Base-by-base conservation (phyloP, 2,329 filamentous ascomycete genomes). In the Botrytis fabae region DNA sequence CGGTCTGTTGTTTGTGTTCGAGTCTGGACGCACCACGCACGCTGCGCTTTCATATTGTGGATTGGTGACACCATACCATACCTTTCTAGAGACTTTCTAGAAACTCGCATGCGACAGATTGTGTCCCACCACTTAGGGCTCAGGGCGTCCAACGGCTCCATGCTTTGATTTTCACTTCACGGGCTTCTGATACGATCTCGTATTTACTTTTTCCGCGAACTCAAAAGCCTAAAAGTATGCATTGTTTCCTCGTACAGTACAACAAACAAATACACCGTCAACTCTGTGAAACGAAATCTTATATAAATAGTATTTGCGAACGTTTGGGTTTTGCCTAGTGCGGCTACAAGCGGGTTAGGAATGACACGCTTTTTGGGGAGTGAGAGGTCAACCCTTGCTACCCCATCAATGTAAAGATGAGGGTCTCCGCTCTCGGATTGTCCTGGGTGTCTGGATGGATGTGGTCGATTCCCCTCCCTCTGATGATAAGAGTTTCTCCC, bases 311-410 rank as follows among this genome's bases (percentile, higher is more conserved):
- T 12, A 3, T 40, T 32, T 32, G 5, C 9, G 25, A 42, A 18
- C 18, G 4, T 22, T 42, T 35, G 4, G 35, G 7, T 35, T 35
- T 35, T 32, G 25, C 16, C 18, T 38, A 16, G 22, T 14, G 2
- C 65, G 65, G 65, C 25, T 68, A 68, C 8, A 7, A 57, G 28
- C 48, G 65, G 65, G 35, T 68, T 57, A 57, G n/a, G 14, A 68
- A 57, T 68, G 9, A 20, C 25, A 22, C 42, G 64, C 32, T 16
- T 68, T 46, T 25, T 44, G 22, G 8, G 28, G 28, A 28, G 35
- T 32, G 12, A 6, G 4, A 16, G 8, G 9, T 38, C 8, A 16
- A 38, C 54, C 18, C 38, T 40, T 38, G n/a, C 40, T 40, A n/a
- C 38, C 46, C 64, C 25, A 40, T 54, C 46, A 14, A 57, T n/a